phyloP scores from a whole-genome alignment of 495 filamentous ascomycete genomes.

The Penicillium cosmopolitanum region DNA sequence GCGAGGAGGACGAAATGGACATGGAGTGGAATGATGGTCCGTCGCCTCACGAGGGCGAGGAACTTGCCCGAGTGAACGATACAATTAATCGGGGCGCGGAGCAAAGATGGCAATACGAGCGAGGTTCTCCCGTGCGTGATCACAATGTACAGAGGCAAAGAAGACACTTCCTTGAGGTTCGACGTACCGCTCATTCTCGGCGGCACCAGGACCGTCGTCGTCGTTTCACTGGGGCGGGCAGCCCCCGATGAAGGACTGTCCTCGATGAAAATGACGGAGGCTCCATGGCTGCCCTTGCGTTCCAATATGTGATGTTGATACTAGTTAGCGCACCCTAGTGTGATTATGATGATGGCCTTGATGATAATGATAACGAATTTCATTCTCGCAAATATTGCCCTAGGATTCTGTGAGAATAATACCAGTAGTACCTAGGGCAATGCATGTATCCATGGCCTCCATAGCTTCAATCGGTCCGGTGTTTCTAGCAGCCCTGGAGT shows the following conservation, averaged over 20 bases:
- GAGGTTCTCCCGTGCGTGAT: conserved; percentile 8
- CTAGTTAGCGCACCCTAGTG: neutral
- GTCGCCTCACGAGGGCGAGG: neutral
- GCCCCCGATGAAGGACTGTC: too few species aligned
- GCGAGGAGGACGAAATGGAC: neutral
- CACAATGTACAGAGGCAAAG: neutral
- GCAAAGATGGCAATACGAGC: neutral
- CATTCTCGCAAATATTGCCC: neutral
- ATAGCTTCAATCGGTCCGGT: too few species aligned
- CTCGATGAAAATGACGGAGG: neutral
- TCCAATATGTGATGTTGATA: neutral
- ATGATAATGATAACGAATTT: neutral
- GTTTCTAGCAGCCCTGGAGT: too few species aligned
- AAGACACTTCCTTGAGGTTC: conserved; percentile 27
- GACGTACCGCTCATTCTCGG: conserved; percentile 26
- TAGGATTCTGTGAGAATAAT: too few species aligned
- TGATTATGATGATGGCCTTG: neutral
- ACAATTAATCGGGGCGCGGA: neutral
- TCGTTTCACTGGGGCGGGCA: neutral
- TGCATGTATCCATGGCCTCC: too few species aligned
- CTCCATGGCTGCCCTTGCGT: neutral
- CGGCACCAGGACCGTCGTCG: conserved; percentile 22
- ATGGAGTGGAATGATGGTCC: neutral
- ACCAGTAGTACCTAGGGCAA: too few species aligned
- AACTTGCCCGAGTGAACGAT: neutral